Conservation (phyloP, 768 basidiomycete species). For the Harrya chromipes region DNA sequence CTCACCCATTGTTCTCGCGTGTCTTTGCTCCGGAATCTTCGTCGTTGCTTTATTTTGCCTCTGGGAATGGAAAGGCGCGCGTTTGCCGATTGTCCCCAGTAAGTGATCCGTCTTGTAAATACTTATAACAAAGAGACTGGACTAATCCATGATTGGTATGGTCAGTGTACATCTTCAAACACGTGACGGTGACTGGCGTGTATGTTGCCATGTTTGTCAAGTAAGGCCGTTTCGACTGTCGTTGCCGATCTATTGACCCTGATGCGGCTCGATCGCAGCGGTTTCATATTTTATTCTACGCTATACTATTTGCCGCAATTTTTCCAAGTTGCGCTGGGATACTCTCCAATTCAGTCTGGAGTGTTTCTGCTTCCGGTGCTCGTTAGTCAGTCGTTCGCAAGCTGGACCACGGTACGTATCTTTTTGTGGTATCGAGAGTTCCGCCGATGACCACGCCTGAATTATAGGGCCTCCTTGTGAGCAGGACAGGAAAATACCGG, state of each 20-base stretch:
- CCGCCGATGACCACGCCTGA: background rate
- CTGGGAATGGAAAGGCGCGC: constrained; percentile 72
- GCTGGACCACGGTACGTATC: constrained; percentile 47
- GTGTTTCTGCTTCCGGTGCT: constrained; percentile 69
- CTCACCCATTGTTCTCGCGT: constrained; percentile 61
- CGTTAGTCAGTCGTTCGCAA: constrained; percentile 58
- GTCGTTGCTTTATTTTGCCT: constrained; percentile 57
- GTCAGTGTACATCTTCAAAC: constrained; percentile 71
- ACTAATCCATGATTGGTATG: background rate
- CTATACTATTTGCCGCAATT: constrained; percentile 74
- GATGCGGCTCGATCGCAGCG: constrained; percentile 32
- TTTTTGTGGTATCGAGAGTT: background rate
- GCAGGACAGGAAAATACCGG: constrained; percentile 61
- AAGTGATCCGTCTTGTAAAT: constrained; percentile 17
- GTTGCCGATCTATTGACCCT: background rate
- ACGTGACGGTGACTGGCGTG: constrained; percentile 62
- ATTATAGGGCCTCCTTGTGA: constrained; percentile 55
- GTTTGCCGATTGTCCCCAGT: constrained; percentile 73
- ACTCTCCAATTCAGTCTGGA: constrained; percentile 59
- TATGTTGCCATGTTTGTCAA: constrained; percentile 70
- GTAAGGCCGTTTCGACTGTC: constrained; percentile 29
- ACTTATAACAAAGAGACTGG: background rate
- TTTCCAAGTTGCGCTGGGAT: constrained; percentile 70
- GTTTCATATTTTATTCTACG: constrained; percentile 60
- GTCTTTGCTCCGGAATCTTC: constrained; percentile 52